These are phyloP conservation scores for Globisporangium paroecandrum DNA, from an alignment of 352 stramenopile genomes.

Conservation along the genomic window DNA sequence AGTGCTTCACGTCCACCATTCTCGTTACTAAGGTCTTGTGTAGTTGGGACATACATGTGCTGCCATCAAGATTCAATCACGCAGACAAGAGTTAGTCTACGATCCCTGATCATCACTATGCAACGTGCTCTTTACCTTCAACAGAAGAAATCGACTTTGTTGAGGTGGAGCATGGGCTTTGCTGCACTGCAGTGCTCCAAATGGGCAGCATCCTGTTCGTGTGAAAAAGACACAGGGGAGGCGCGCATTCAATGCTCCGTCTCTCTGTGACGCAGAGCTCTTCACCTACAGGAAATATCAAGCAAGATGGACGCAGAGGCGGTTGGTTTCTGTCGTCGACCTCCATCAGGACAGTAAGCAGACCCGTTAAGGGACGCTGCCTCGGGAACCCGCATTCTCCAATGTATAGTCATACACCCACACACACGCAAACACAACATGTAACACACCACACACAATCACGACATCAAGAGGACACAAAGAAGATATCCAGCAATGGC, in stretches of 20 bases:
- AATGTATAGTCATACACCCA: neutral
- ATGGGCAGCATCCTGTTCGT: slow-evolving; percentile 25
- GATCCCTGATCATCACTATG: too few relatives aligned
- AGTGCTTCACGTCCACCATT: neutral
- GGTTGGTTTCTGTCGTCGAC: neutral
- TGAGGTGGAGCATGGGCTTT: slow-evolving; percentile 7
- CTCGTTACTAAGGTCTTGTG: neutral
- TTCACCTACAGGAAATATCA: neutral
- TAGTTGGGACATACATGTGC: neutral
- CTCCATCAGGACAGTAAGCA: neutral
- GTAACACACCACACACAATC: neutral
- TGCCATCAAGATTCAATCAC: neutral
- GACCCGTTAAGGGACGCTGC: neutral
- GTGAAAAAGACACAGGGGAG: slow-evolving; percentile 21
- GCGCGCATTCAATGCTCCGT: neutral
- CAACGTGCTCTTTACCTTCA: slow-evolving; percentile 14
- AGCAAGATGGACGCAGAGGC: neutral
- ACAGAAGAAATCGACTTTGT: slow-evolving; percentile 18
- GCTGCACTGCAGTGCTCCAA: slow-evolving; percentile 12
- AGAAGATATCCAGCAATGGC: slow-evolving; percentile 9
- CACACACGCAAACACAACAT: neutral
- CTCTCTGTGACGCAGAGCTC: neutral
- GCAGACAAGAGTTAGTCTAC: neutral
- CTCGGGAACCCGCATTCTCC: neutral
- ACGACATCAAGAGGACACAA: neutral